These are phyloP conservation scores for Chlorella sp. DNA, from an alignment of 139 green algal genomes.

Conservation along the genomic window DNA sequence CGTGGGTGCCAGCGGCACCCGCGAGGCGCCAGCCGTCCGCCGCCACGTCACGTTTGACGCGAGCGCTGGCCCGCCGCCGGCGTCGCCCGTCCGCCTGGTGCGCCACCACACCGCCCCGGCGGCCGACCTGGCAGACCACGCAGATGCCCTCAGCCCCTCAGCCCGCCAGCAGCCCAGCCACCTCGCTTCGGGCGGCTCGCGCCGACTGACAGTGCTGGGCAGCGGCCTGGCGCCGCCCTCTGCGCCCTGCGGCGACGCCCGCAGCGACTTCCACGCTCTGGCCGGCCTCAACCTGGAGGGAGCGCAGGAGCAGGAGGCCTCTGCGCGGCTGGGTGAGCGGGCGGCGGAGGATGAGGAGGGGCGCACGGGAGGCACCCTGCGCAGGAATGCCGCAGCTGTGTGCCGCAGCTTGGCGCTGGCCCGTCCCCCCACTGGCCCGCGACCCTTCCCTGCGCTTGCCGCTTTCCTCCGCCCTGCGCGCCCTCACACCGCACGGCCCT, in stretches of 20 bases:
- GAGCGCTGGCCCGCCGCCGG: too few species aligned
- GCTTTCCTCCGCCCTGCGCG: neutral
- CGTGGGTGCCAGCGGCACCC: neutral
- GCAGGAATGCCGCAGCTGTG: too few species aligned
- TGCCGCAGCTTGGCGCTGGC: neutral
- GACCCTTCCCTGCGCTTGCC: neutral
- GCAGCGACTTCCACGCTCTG: constrained; percentile 12
- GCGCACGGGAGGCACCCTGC: too few species aligned
- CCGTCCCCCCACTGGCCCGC: neutral
- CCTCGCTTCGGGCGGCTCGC: neutral
- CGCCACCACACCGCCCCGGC: constrained; percentile 9
- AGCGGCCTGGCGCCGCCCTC: neutral
- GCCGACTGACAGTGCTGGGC: neutral
- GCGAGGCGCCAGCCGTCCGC: neutral
- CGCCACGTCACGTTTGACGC: constrained; percentile 5
- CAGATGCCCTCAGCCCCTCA: neutral
- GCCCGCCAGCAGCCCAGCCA: neutral
- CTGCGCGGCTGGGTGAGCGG: too few species aligned
- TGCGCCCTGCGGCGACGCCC: neutral
- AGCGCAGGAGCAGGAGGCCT: neutral
- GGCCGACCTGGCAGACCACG: neutral
- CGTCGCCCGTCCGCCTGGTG: neutral
- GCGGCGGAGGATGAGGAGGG: too few species aligned
- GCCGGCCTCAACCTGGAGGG: constrained; percentile 29
- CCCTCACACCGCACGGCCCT: too few species aligned